Percentiles rank a stretch among this genome's conserved stretches.
These are phyloP conservation scores for Ceratocystis lukuohia DNA, from an alignment of 2,329 filamentous ascomycete species.

Conservation along the genomic window DNA sequence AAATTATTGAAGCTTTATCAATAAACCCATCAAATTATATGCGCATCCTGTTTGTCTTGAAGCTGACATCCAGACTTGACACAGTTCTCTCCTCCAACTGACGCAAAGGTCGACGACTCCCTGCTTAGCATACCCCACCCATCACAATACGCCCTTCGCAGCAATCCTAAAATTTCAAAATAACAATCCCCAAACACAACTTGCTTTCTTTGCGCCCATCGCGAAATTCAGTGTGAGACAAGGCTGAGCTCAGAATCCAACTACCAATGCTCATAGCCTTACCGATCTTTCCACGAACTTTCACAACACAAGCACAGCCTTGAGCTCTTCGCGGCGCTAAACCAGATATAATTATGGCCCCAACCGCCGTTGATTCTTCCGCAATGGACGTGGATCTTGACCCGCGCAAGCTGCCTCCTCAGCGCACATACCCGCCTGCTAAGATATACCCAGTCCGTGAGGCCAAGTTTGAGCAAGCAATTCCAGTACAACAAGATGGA, in stretches of 20 bases:
- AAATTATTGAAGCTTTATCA: neutral
- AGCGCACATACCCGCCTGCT: slow-evolving; percentile 38
- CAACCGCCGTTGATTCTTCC: slow-evolving; percentile 35
- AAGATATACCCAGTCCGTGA: slow-evolving; percentile 50
- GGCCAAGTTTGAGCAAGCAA: slow-evolving; percentile 44
- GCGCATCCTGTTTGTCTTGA: neutral
- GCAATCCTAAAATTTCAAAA: neutral
- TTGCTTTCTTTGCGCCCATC: slow-evolving; percentile 15
- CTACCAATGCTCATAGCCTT: slow-evolving; percentile 8
- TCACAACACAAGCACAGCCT: neutral
- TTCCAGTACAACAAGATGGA: slow-evolving; percentile 48
- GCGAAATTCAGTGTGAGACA: slow-evolving; percentile 14
- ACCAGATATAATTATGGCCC: slow-evolving; percentile 34
- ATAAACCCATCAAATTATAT: neutral
- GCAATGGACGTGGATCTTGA: slow-evolving; percentile 27
- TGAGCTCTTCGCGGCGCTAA: slow-evolving; percentile 17
- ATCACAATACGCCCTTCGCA: neutral
- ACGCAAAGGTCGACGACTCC: neutral
- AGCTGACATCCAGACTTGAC: neutral
- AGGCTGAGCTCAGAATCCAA: slow-evolving; percentile 15
- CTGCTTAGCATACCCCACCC: neutral
- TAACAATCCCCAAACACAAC: neutral
- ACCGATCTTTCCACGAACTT: neutral
- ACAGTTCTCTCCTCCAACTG: neutral
- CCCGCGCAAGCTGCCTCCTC: slow-evolving; percentile 30